Percentiles rank a stretch among this genome's conserved stretches.
Evolutionary conservation across 2,329 filamentous ascomycete genomes (phyloP).

Genomic region (Paraconiothyrium sp.): DNA sequence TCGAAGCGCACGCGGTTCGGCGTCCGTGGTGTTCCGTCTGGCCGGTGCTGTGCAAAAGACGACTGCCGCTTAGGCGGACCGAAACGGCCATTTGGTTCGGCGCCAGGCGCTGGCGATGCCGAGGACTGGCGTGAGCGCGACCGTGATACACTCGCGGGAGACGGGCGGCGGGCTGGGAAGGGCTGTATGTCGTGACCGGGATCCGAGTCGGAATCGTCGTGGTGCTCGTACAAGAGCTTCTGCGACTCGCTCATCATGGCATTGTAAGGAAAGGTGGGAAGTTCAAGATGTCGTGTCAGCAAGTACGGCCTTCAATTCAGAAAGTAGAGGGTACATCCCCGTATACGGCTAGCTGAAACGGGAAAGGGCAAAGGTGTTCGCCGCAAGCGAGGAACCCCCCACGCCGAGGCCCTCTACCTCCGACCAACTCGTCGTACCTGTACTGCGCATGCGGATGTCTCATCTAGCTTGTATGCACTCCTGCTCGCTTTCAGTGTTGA

Average conservation of each 20-base stretch:
- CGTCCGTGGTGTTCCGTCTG: constrained; percentile 67
- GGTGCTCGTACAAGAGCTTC: constrained; percentile 49
- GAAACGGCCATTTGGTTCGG: constrained; percentile 24
- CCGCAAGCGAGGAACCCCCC: constrained; percentile 9
- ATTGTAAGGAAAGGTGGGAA: constrained; percentile 33
- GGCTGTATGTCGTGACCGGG: constrained; percentile 16
- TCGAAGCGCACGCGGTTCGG: constrained; percentile 80
- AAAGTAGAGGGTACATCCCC: constrained; percentile 17
- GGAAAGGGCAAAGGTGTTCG: constrained; percentile 4
- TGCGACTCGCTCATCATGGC: constrained; percentile 52
- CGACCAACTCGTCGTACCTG: not conserved
- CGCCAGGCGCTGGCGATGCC: constrained; percentile 39
- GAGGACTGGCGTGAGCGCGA: constrained; percentile 33
- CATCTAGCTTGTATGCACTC: not conserved
- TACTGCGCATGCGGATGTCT: not conserved
- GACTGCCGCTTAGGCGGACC: constrained; percentile 47
- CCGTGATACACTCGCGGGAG: constrained; percentile 37
- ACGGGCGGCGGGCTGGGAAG: constrained; percentile 27
- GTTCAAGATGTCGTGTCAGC: not conserved
- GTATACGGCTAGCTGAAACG: not conserved
- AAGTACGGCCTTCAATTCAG: constrained; percentile 4
- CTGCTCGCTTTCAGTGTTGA: not conserved
- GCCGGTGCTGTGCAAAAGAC: constrained; percentile 58
- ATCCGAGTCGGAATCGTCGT: constrained; percentile 29
- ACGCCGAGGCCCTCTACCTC: not conserved